phyloP scores from a whole-genome alignment of 176 grass and related monocot species.

The Oryza glaberrima region DNA sequence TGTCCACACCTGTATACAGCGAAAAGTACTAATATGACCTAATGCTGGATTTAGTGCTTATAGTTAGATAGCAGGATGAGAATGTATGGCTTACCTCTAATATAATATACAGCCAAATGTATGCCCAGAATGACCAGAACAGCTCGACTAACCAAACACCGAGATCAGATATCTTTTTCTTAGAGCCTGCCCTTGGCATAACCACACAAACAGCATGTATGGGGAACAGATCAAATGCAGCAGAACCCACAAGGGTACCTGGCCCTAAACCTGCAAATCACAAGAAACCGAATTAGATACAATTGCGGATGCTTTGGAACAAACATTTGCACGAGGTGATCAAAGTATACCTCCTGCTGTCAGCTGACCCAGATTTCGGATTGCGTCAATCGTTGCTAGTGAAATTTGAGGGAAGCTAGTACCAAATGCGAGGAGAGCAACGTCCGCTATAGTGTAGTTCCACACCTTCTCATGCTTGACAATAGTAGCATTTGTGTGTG shows the following conservation, averaged over 20 bases:
- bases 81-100: conserved; percentile 61
- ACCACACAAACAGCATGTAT: conserved; percentile 93
- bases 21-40: conserved; percentile 12
- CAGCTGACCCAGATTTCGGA: conserved; percentile 67
- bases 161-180: conserved; percentile 90
- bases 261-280: conserved; percentile 75
- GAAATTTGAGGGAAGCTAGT: conserved; percentile 98
- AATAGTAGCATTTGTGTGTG: conserved; percentile 29
- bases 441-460: conserved; percentile 89
- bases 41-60: background rate
- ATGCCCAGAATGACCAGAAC: conserved; percentile 93
- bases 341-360: conserved; percentile 81
- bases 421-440: conserved; percentile 86
- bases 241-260: conserved; percentile 89
- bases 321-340: background rate
- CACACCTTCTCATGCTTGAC: conserved; percentile 74
- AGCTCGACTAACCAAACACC: conserved; percentile 91
- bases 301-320: background rate
- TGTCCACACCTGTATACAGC: conserved; percentile 68
- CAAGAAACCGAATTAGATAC: conserved; percentile 15
- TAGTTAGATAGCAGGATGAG: conserved; percentile 31
- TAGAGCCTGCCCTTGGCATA: conserved; percentile 66
- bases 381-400: conserved; percentile 78
- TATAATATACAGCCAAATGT: conserved; percentile 88
- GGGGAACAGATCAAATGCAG: conserved; percentile 83